A percentile compares a stretch with the other conserved stretches of the same genome.
These are phyloP conservation scores for Metschnikowia kunwiensis DNA, from an alignment of 805 yeast species.

Conservation along the genomic window DNA sequence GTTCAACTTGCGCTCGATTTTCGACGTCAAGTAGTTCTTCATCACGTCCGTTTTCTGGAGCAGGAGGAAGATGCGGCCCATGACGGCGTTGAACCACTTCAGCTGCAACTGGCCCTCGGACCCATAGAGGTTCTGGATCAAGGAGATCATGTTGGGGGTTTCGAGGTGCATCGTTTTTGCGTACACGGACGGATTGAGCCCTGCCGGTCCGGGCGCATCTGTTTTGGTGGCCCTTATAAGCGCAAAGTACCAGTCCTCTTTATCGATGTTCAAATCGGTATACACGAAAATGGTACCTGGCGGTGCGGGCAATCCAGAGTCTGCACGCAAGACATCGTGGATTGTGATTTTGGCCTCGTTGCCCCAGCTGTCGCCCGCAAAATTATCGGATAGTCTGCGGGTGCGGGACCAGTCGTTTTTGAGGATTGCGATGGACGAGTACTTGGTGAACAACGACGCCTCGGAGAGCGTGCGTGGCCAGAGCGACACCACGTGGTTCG, in stretches of 20 bases:
- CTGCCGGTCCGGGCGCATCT: conserved; percentile 15
- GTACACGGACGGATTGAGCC: conserved; percentile 48
- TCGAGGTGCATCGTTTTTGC: conserved; percentile 74
- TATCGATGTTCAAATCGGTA: conserved; percentile 72
- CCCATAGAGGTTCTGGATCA: conserved; percentile 76
- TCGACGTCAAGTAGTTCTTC: conserved; percentile 53
- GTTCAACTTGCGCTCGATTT: conserved; percentile 66
- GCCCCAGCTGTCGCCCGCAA: conserved; percentile 3
- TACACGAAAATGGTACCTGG: conserved; percentile 57
- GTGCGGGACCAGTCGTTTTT: conserved; percentile 40
- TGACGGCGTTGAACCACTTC: conserved; percentile 85
- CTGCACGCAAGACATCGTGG: conserved; percentile 24
- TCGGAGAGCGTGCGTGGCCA: conserved; percentile 84
- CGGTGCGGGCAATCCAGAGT: conserved; percentile 28
- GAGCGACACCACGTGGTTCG: conserved; percentile 64
- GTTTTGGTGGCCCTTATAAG: conserved; percentile 72
- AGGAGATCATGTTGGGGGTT: conserved; percentile 65
- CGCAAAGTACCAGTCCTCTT: conserved; percentile 92
- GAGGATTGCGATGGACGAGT: conserved; percentile 72
- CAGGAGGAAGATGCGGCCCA: conserved; percentile 79
- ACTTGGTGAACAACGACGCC: conserved; percentile 75
- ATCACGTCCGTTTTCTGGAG: conserved; percentile 69
- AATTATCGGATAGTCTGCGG: conserved; percentile 20
- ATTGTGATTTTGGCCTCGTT: conserved; percentile 20
- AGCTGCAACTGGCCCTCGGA: conserved; percentile 80